Conservation (phyloP, 1,284 basidiomycete genomes). For the Phellinidium pouzarii region DNA sequence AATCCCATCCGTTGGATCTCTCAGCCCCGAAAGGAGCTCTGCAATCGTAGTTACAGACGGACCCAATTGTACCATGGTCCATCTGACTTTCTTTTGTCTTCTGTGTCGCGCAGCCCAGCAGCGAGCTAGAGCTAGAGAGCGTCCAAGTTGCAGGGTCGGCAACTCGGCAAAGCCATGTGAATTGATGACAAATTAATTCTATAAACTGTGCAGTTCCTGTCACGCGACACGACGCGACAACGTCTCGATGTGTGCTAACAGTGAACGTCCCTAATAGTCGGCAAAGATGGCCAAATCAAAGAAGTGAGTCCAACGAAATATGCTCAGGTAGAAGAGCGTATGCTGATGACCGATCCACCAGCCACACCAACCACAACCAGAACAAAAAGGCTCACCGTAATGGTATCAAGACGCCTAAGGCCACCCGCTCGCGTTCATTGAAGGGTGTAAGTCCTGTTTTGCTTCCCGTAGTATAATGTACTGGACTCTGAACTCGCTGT, state of each 20-base stretch:
- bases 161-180: too few species aligned
- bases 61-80: too few species aligned
- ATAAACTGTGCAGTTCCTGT: conserved; percentile 15
- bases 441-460: conserved; percentile 71
- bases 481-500: conserved; percentile 10
- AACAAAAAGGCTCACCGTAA: conserved; percentile 94
- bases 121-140: too few species aligned
- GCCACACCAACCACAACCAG: conserved; percentile 93
- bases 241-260: not conserved
- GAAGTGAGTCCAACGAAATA: conserved; percentile 30
- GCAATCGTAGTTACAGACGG: too few species aligned
- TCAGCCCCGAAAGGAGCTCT: too few species aligned
- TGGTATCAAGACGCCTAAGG: conserved; percentile 84
- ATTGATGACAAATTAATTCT: too few species aligned
- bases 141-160: too few species aligned
- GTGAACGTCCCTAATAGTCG: conserved; percentile 4
- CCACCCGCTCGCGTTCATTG: conserved; percentile 75
- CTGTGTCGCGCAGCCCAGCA: too few species aligned
- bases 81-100: too few species aligned
- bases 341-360: conserved; percentile 25
- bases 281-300: conserved; percentile 45
- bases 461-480: conserved; percentile 6
- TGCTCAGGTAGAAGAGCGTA: not conserved
- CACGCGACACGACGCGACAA: not conserved
- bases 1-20: too few species aligned